Conservation (phyloP, 2,329 filamentous ascomycete species). For the Gremmenia infestans region DNA sequence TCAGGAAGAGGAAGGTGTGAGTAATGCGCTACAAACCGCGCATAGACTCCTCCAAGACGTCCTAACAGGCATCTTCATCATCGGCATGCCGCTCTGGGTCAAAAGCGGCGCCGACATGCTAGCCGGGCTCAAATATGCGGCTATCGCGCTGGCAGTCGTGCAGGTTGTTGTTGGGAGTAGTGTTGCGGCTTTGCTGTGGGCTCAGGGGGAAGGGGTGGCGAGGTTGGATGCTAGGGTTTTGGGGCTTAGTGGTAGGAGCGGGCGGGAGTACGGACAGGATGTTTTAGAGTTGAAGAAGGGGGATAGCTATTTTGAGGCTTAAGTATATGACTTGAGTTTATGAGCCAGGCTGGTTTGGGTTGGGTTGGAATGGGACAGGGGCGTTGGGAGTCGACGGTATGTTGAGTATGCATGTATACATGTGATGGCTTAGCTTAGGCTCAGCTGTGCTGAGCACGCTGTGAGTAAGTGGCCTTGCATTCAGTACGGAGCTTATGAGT, state of each 20-base stretch:
- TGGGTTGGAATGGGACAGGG: neutral
- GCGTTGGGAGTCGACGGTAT: neutral
- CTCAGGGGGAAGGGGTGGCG: conserved; percentile 9
- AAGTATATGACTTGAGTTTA: too few relatives aligned
- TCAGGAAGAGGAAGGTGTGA: too few relatives aligned
- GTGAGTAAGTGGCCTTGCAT: too few relatives aligned
- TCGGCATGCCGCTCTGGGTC: conserved; percentile 20
- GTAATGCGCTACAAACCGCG: neutral
- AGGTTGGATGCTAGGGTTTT: conserved; percentile 16
- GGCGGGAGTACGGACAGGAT: neutral
- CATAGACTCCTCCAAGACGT: conserved; percentile 13
- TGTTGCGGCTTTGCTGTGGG: conserved; percentile 14
- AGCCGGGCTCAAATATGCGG: conserved; percentile 13
- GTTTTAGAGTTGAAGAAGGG: conserved; percentile 10
- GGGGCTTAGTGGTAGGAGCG: conserved; percentile 1
- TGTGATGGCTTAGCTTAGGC: too few relatives aligned
- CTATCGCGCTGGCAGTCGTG: conserved; percentile 16
- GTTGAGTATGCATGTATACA: too few relatives aligned
- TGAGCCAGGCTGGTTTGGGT: neutral
- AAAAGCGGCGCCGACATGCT: conserved; percentile 2
- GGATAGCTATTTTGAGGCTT: conserved; percentile 12
- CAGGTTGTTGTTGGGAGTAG: conserved; percentile 15
- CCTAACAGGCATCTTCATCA: conserved; percentile 20
- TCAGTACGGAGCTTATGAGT: too few relatives aligned
- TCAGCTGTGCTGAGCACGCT: too few relatives aligned